These are phyloP conservation scores for Pterocarpus macrocarpus DNA, from an alignment of 306 rosid species.

Conservation along the genomic window DNA sequence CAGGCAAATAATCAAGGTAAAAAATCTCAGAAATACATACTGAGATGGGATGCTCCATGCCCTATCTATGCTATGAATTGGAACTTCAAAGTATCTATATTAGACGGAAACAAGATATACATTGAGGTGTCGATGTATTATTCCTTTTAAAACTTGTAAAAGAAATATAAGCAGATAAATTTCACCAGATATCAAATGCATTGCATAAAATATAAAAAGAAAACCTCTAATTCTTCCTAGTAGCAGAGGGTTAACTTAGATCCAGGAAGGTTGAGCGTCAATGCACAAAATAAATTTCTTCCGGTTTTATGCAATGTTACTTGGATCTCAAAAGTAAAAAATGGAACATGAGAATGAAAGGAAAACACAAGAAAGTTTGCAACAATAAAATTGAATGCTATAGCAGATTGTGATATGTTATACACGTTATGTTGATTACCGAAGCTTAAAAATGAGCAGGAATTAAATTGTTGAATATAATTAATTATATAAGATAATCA, in stretches of 20 bases:
- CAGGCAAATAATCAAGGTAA: not conserved
- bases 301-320: not conserved
- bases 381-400: not conserved
- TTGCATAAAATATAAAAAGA: constrained; percentile 6
- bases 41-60: not conserved
- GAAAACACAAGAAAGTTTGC: not conserved
- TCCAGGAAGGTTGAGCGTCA: not conserved
- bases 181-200: constrained; percentile 1
- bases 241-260: constrained; percentile 5
- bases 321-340: not conserved
- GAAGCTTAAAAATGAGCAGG: not conserved
- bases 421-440: constrained; percentile 15
- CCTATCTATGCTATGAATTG: constrained; percentile 1
- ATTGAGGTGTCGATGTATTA: not conserved
- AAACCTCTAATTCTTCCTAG: not conserved
- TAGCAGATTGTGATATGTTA: not conserved
- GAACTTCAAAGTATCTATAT: constrained; percentile 25
- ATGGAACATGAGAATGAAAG: not conserved
- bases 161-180: not conserved
- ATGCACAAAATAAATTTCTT: no score
- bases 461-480: no score
- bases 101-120: constrained; percentile 9
- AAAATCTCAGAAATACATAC: constrained; percentile 28
- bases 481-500: not conserved
- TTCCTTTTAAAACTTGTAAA: constrained; percentile 6